Percentiles rank a stretch among this genome's conserved stretches.
Conservation (phyloP, 2,329 filamentous ascomycete species). For the Thelonectria rubi region DNA sequence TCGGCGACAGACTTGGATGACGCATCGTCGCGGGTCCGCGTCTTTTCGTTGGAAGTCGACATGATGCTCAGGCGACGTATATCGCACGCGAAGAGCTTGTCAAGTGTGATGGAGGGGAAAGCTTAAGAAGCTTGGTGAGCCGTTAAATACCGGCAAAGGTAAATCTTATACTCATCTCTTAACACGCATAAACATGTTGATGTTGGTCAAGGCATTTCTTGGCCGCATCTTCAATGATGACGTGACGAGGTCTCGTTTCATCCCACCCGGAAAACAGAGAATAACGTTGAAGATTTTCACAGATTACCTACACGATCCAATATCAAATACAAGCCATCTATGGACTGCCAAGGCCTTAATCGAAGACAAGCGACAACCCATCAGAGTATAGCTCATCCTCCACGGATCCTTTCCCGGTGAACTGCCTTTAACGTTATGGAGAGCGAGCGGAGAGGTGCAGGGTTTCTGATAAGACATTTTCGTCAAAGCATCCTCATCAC, state of each 20-base stretch:
- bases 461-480: neutral
- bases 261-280: conserved; percentile 1
- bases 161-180: conserved; percentile 3
- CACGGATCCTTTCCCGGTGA: conserved; percentile 2
- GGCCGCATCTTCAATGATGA: conserved; percentile 13
- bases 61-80: neutral
- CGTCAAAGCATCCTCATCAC: conserved; percentile 14
- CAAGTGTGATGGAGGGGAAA: neutral
- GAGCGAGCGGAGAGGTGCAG: neutral
- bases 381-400: neutral
- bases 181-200: too few species aligned
- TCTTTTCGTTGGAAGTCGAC: conserved; percentile 19
- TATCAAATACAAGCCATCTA: neutral
- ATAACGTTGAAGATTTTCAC: neutral
- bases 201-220: conserved; percentile 2
- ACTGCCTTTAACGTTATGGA: neutral
- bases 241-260: conserved; percentile 17
- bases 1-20: conserved; percentile 23
- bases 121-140: neutral
- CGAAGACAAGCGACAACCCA: conserved; percentile 4
- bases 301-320: neutral
- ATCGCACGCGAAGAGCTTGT: neutral
- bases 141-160: neutral
- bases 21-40: conserved; percentile 6
- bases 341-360: neutral